phyloP scores from a whole-genome alignment of 2,329 filamentous ascomycete genomes.

The Cladosporium austrohemisphaericum region DNA sequence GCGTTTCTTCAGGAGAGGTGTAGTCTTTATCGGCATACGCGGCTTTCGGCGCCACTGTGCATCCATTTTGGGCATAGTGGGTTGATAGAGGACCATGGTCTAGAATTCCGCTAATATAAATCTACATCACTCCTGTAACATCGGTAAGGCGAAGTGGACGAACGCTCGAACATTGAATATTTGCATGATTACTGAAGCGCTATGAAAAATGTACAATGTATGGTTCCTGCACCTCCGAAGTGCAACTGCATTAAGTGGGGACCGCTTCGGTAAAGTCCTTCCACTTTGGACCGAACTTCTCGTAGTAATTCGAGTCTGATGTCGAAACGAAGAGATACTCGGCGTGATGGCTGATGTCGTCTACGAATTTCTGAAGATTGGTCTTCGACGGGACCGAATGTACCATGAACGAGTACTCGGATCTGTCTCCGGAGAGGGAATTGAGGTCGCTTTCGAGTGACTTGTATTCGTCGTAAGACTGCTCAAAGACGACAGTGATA shows the following conservation, averaged over 20 bases:
- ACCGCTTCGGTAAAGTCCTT: constrained; percentile 17
- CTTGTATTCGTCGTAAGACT: constrained; percentile 18
- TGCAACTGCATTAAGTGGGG: background rate
- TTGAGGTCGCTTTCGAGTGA: constrained; percentile 10
- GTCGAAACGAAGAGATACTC: constrained; percentile 21
- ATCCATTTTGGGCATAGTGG: constrained; percentile 1
- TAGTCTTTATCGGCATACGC: constrained; percentile 4
- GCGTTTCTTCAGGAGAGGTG: background rate
- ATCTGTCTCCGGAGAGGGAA: constrained; percentile 17
- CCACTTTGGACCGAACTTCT: constrained; percentile 20
- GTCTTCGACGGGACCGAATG: constrained; percentile 21
- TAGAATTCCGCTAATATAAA: constrained; percentile 5
- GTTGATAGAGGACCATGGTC: constrained; percentile 4
- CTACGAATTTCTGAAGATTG: constrained; percentile 18
- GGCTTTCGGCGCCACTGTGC: constrained; percentile 2
- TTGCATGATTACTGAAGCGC: no score
- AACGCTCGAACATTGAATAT: no score
- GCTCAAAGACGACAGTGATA: constrained; percentile 24
- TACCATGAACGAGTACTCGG: constrained; percentile 19
- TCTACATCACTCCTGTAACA: background rate
- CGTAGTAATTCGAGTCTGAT: constrained; percentile 15
- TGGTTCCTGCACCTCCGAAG: no score
- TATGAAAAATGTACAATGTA: no score
- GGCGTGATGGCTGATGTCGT: constrained; percentile 16
- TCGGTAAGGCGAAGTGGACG: no score